Evolutionary conservation across 768 basidiomycete genomes (phyloP), one percentile per base, ranked within the genome.

Genomic region (Tulasnella sp.): DNA sequence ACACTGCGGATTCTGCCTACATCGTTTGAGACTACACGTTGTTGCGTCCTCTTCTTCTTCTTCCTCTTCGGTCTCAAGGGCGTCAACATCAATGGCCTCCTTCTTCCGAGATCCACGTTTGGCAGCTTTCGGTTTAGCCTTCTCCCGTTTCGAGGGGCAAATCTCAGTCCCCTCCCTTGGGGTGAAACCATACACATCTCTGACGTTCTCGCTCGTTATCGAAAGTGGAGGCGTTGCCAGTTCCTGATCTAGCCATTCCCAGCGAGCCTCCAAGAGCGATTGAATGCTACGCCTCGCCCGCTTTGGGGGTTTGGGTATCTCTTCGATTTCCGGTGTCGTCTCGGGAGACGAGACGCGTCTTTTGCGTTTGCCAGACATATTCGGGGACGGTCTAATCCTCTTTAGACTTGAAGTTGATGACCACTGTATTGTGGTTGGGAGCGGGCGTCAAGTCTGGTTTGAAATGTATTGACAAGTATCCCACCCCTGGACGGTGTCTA

Each of bases 1-100:
- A 70, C 95, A 96, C 53, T 84, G 81, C 8, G 89, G 87, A 67
- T 92, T 94, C 51, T 71, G 71, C 65, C 79, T 84, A 71, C 95
- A 98, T 4, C 52, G 27, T 61, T 79, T 84, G 66, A 79, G 81
- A 60, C 69, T 75, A 67, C 89, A 91, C 15, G 69, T 65, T 3
- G 72, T 71, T 32, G 65, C 44, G 21, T 88, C 69, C 47, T 86
- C 84, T 38, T 85, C 81, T 34, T 66, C 56, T 23, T 88, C 69
- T 49, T 86, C 84, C 41, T 85, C 81, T 56, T 86, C 73, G 56
- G 87, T 84, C 29, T 86, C 70, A 66, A 86, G 84, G 63, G 80
- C 80, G 50, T 77, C 77, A 17, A 75, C 70, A 69, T 80, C 80
- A 55, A 77, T 77, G 15, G 70, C 70, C 21, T 69, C 60, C 38